Conservation (phyloP, 129 eudicot genomes). For the Ambrosia artemisiifolia region DNA sequence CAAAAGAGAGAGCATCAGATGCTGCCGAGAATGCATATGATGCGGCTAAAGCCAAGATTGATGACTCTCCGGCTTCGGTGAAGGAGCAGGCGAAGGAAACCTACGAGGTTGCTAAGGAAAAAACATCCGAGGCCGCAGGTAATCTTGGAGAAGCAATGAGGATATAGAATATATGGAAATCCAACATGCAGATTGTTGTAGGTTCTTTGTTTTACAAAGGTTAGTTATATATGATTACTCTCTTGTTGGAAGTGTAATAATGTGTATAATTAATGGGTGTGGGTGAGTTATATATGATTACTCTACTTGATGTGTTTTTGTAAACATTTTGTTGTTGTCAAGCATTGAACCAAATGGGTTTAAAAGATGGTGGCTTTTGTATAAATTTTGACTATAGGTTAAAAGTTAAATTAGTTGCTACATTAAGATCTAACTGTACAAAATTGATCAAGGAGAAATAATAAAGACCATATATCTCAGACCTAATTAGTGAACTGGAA, state of each 20-base stretch:
- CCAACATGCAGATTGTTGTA: background rate
- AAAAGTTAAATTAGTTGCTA: too few relatives aligned
- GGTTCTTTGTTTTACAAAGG: constrained; percentile 6
- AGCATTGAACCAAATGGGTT: too few relatives aligned
- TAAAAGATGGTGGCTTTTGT: too few relatives aligned
- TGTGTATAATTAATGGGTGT: background rate
- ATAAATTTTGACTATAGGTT: too few relatives aligned
- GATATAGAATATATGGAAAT: constrained; percentile 11
- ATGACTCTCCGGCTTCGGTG: constrained; percentile 27
- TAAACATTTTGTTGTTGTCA: too few relatives aligned
- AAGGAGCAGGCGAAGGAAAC: constrained; percentile 30
- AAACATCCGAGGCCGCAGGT: constrained; percentile 46
- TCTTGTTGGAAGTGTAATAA: background rate
- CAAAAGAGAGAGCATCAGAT: constrained; percentile 49
- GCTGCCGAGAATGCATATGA: constrained; percentile 39
- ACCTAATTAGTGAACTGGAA: too few relatives aligned
- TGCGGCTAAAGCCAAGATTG: constrained; percentile 20
- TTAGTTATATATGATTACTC: constrained; percentile 8
- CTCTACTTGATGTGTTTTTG: background rate
- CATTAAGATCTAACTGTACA: too few relatives aligned
- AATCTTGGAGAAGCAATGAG: constrained; percentile 37
- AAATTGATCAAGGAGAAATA: too few relatives aligned
- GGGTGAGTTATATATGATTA: too few relatives aligned
- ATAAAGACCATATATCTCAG: too few relatives aligned
- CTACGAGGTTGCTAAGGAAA: constrained; percentile 53